A percentile compares a stretch with the other conserved stretches of the same genome.
phyloP scores from a whole-genome alignment of 2,329 filamentous ascomycete genomes.

The Penicillium sp. region DNA sequence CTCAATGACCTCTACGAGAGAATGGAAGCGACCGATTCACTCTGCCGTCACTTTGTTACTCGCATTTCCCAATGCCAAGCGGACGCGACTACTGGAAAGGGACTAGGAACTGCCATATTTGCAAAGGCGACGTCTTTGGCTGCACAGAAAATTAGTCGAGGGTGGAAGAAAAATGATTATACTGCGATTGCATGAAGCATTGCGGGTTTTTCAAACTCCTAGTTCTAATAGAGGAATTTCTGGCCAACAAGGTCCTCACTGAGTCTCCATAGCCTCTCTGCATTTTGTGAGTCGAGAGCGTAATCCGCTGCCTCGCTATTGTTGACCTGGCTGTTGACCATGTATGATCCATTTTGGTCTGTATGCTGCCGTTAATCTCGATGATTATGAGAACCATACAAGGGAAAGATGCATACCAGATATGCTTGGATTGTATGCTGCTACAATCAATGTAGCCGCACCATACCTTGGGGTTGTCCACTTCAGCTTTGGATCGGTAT shows the following conservation, averaged over 20 bases:
- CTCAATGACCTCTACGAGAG: not conserved
- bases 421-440: not conserved
- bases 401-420: not conserved
- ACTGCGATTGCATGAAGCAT: too few relatives aligned
- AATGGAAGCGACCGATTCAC: not conserved
- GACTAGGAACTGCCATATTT: not conserved
- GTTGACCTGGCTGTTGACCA: not conserved
- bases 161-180: not conserved
- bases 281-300: not conserved
- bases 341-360: not conserved
- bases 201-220: too few relatives aligned
- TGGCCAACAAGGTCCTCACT: not conserved
- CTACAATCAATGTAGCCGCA: not conserved
- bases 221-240: not conserved
- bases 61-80: not conserved
- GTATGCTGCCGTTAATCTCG: not conserved
- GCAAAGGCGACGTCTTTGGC: not conserved
- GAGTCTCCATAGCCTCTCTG: not conserved
- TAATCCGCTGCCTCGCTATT: not conserved
- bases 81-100: not conserved
- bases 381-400: not conserved
- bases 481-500: not conserved
- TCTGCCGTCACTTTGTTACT: not conserved
- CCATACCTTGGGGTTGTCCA: not conserved
- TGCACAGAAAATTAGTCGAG: not conserved